Evolutionary conservation across 495 filamentous ascomycete species (phyloP).

Genomic region (Aspergillus steynii): DNA sequence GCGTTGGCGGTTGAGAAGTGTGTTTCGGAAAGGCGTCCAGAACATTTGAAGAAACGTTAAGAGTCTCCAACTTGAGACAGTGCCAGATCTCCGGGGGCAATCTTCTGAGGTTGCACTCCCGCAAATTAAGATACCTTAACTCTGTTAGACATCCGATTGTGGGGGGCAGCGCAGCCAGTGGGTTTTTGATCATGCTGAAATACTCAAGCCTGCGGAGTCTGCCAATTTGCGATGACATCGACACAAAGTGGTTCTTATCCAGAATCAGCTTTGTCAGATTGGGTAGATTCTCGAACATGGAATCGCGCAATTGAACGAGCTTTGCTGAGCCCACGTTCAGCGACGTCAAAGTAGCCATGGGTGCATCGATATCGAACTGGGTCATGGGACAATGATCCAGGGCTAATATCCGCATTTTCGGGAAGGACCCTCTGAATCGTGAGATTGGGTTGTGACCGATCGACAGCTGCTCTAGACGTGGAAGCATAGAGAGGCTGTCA

Average conservation of each 20-base stretch:
- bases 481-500: slow-evolving; percentile 77
- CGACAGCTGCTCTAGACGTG: slow-evolving; percentile 80
- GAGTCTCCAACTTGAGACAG: slow-evolving; percentile 79
- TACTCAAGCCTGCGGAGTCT: slow-evolving; percentile 81
- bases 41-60: slow-evolving; percentile 95
- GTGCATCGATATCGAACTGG: slow-evolving; percentile 77
- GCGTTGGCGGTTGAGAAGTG: slow-evolving; percentile 58
- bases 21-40: slow-evolving; percentile 87
- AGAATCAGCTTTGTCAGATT: slow-evolving; percentile 84
- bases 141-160: slow-evolving; percentile 86
- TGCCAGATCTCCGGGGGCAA: slow-evolving; percentile 93
- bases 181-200: slow-evolving; percentile 91
- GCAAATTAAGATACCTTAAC: slow-evolving; percentile 78
- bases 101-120: slow-evolving; percentile 86
- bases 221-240: slow-evolving; percentile 79
- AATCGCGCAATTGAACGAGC: slow-evolving; percentile 79
- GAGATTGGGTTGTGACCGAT: slow-evolving; percentile 91
- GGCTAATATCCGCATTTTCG: slow-evolving; percentile 76
- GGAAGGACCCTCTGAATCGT: slow-evolving; percentile 81
- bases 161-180: slow-evolving; percentile 74
- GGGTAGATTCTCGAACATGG: slow-evolving; percentile 81
- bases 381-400: slow-evolving; percentile 93
- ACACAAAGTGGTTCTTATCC: slow-evolving; percentile 94
- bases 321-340: slow-evolving; percentile 88
- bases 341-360: slow-evolving; percentile 76